Conservation (phyloP, 805 yeast genomes). For the Kodamaea kakaduensis region DNA sequence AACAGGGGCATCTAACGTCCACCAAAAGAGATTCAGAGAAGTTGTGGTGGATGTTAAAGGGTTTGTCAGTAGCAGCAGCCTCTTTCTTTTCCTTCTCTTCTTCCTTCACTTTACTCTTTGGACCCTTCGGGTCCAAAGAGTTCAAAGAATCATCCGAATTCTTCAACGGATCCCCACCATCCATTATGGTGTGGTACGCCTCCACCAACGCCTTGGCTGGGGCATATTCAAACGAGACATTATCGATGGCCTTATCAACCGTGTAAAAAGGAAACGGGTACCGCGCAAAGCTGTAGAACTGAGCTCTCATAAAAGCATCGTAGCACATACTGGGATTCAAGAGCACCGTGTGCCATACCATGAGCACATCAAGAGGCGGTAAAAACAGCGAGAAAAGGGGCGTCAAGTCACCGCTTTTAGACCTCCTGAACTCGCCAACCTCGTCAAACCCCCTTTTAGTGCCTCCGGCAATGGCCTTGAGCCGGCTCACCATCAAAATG, state of each 20-base stretch:
- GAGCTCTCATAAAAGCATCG: constrained; percentile 15
- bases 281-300: constrained; percentile 14
- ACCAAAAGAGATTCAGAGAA: constrained; percentile 1
- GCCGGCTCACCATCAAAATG: constrained; percentile 18
- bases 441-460: too few relatives aligned
- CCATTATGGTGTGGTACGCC: constrained; percentile 2
- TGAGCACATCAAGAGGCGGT: constrained; percentile 22
- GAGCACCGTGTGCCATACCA: constrained; percentile 24
- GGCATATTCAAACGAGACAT: constrained; percentile 11
- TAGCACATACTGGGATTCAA: constrained; percentile 17
- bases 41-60: not conserved
- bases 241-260: constrained; percentile 11
- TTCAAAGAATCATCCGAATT: too few relatives aligned
- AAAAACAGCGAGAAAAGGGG: too few relatives aligned
- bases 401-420: too few relatives aligned
- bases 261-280: constrained; percentile 19
- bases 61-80: not conserved
- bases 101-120: not conserved
- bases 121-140: not conserved
- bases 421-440: too few relatives aligned
- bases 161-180: not conserved
- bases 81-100: too few relatives aligned
- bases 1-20: constrained; percentile 2
- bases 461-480: constrained; percentile 11
- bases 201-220: constrained; percentile 11